Evolutionary conservation across 345 rosid genomes (phyloP), one percentile per base, ranked within the genome.

Genomic region (Jatropha curcas): DNA sequence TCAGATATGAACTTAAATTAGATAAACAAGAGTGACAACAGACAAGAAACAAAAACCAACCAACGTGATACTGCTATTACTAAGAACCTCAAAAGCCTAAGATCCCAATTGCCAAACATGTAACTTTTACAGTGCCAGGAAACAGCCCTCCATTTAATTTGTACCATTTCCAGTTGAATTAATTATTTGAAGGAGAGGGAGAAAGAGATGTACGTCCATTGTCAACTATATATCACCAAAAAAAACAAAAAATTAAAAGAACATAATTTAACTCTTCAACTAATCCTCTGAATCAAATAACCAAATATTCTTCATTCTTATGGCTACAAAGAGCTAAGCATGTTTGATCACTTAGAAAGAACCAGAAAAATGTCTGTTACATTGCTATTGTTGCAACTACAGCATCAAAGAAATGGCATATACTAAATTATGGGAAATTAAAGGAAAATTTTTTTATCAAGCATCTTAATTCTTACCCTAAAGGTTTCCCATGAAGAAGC

Each of bases 401-500:
- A 31, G 7, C 22, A 65, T 65, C 51, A 53, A 5, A 48, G 53
- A 53, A 24, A 55, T 2, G 2, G 4, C 3, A 10, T 24, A 24
- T 4, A 10, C 3, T 55, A 41, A 16, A 60, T 7, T 33, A 31
- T 59, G 24, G 13, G 24, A 59, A 59, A 60, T 34, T 3, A 34
- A 20, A 16, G 19, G n/a, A 10, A 27, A 28, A 33, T 2, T n/a
- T n/a, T 68, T 46, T 31, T 41, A 73, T 30, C 19, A 56, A 31
- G 77, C 61, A 62, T 62, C 89, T n/a, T n/a, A n/a, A n/a, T n/a
- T n/a, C n/a, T 83, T 67, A 90, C 92, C 27, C 82, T 88, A 73
- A 88, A 84, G 14, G 92, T 86, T 77, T 90, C 95, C 95, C 95
- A 90, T 22, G 86, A 80, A 74, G 85, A 85, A 30, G 92, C 85